Conservation (phyloP, 2,329 filamentous ascomycete species). For the Myriosclerotinia curreyana region DNA sequence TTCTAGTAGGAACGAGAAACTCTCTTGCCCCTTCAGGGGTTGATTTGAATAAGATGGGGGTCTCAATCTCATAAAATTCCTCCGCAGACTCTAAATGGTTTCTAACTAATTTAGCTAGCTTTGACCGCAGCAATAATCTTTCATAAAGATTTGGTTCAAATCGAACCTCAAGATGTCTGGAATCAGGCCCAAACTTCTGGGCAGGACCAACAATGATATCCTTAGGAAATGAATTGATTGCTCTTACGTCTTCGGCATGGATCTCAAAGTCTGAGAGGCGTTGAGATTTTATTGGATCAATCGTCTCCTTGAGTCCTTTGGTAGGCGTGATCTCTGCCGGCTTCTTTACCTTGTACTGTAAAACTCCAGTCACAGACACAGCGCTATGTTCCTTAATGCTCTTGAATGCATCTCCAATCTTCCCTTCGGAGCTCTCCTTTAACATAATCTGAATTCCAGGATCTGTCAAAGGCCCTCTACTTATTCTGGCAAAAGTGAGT, state of each 20-base stretch:
- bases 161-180: conserved; percentile 81
- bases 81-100: conserved; percentile 21
- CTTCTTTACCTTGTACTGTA: conserved; percentile 17
- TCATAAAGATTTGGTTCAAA: conserved; percentile 65
- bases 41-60: conserved; percentile 92
- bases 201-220: conserved; percentile 74
- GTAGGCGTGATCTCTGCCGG: neutral
- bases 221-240: conserved; percentile 70
- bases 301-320: neutral
- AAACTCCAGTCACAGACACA: conserved; percentile 14
- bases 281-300: no score
- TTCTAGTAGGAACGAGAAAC: conserved; percentile 86
- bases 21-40: conserved; percentile 94
- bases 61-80: conserved; percentile 70
- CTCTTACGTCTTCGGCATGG: conserved; percentile 57
- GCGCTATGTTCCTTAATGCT: conserved; percentile 22
- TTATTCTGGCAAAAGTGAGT: conserved; percentile 63
- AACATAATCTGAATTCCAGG: conserved; percentile 37
- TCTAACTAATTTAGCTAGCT: conserved; percentile 53
- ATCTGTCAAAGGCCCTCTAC: conserved; percentile 39
- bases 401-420: conserved; percentile 18
- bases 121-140: conserved; percentile 67
- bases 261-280: conserved; percentile 51
- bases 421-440: conserved; percentile 11
- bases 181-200: conserved; percentile 66